These are phyloP conservation scores for Chlorella sp. DNA, from an alignment of 139 green algal species.

Conservation along the genomic window DNA sequence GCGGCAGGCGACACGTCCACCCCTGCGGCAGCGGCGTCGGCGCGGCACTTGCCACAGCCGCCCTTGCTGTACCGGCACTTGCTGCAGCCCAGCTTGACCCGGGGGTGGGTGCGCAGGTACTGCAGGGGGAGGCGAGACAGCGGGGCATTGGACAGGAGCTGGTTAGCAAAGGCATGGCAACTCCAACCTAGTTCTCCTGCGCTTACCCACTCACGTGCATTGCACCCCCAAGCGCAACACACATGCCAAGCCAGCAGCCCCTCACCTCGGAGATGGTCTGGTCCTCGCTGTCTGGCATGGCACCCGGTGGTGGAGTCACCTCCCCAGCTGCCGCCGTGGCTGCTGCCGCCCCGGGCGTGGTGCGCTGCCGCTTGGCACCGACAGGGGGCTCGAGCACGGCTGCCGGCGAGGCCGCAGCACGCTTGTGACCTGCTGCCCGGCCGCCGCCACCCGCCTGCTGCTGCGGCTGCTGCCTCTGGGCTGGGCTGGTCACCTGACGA, in stretches of 20 bases:
- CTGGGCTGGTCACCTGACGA: too few species aligned
- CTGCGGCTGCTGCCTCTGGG: neutral
- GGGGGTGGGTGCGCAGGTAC: slow-evolving; percentile 29
- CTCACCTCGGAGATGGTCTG: slow-evolving; percentile 23
- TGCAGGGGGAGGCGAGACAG: neutral
- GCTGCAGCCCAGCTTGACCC: slow-evolving; percentile 14
- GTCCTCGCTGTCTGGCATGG: slow-evolving; percentile 23
- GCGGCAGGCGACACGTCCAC: neutral
- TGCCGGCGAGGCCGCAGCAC: neutral
- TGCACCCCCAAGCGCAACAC: too few species aligned
- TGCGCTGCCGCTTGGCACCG: slow-evolving; percentile 16
- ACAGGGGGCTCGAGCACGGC: neutral
- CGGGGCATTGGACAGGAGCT: neutral
- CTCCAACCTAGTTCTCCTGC: too few species aligned
- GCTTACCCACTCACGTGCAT: too few species aligned
- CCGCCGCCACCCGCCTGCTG: neutral
- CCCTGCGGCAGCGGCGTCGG: neutral
- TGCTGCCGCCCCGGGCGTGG: neutral
- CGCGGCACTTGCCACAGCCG: slow-evolving; percentile 29
- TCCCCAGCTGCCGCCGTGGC: slow-evolving; percentile 3
- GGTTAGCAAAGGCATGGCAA: too few species aligned
- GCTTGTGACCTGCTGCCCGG: slow-evolving; percentile 2
- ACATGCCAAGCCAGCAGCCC: neutral
- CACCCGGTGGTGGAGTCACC: neutral
- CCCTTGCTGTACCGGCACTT: slow-evolving; percentile 19